Evolutionary conservation across 768 basidiomycete species (phyloP).

Genomic region (Tricholoma matsutake): DNA sequence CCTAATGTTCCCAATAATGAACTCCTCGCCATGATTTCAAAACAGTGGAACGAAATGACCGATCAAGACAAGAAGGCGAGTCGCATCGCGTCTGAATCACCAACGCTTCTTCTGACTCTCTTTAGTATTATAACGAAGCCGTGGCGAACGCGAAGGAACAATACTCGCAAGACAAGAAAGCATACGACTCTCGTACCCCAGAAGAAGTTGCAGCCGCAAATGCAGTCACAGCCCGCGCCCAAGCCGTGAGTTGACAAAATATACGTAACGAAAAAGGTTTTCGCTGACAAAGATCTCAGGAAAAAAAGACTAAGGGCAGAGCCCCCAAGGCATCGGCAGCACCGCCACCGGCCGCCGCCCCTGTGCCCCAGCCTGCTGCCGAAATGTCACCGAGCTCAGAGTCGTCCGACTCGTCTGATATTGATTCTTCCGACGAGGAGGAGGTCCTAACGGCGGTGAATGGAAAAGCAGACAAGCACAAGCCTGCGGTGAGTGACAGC

Average conservation of each 20-base stretch:
- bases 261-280: background rate
- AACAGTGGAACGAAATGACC: slow-evolving; percentile 69
- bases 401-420: slow-evolving; percentile 31
- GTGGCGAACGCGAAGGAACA: slow-evolving; percentile 59
- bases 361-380: slow-evolving; percentile 24
- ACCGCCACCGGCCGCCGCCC: slow-evolving; percentile 5
- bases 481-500: slow-evolving; percentile 26
- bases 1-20: slow-evolving; percentile 69
- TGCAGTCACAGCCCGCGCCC: slow-evolving; percentile 39
- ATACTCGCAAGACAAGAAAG: slow-evolving; percentile 61
- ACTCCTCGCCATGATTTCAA: slow-evolving; percentile 66
- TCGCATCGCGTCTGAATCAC: slow-evolving; percentile 16
- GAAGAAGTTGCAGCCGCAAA: slow-evolving; percentile 47
- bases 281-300: slow-evolving; percentile 10
- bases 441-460: slow-evolving; percentile 15
- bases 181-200: slow-evolving; percentile 56
- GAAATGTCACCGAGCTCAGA: slow-evolving; percentile 24
- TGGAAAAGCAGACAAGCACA: slow-evolving; percentile 9
- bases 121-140: slow-evolving; percentile 49
- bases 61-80: slow-evolving; percentile 74
- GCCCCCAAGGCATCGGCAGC: slow-evolving; percentile 5
- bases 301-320: slow-evolving; percentile 21
- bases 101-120: slow-evolving; percentile 6
- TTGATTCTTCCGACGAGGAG: slow-evolving; percentile 36
- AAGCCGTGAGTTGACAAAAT: slow-evolving; percentile 28